A percentile compares a stretch with the other conserved stretches of the same genome.
Evolutionary conservation across 805 yeast genomes (phyloP).

Genomic region (Candida sanyiensis): DNA sequence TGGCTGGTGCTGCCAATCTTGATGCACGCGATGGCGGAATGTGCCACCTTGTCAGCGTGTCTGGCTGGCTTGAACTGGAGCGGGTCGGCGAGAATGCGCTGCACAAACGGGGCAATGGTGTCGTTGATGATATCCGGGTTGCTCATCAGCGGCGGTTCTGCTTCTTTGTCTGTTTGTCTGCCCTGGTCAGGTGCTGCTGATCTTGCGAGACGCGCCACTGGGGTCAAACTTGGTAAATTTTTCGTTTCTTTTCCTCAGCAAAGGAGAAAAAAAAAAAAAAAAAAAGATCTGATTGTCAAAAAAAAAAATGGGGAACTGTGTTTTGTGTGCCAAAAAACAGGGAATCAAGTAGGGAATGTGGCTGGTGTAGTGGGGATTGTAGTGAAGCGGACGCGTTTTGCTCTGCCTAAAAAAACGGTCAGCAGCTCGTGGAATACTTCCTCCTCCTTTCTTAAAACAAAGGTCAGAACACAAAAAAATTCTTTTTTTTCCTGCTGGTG

Average conservation of each 20-base stretch:
- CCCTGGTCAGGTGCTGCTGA: not conserved
- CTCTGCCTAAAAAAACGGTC: too few relatives aligned
- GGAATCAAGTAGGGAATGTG: too few relatives aligned
- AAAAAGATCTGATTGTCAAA: too few relatives aligned
- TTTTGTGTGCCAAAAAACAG: too few relatives aligned
- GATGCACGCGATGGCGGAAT: constrained; percentile 46
- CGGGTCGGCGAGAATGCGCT: constrained; percentile 56
- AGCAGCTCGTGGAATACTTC: too few relatives aligned
- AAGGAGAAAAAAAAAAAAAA: not conserved
- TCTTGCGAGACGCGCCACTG: too few relatives aligned
- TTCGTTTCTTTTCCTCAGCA: not conserved
- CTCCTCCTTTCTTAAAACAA: not conserved
- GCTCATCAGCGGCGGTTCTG: constrained; percentile 16
- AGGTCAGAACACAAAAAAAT: not conserved
- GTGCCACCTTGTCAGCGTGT: constrained; percentile 41
- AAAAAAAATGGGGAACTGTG: too few relatives aligned
- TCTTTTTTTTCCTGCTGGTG: not conserved
- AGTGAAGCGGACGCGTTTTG: too few relatives aligned
- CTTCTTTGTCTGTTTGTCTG: not conserved
- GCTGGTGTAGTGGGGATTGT: too few relatives aligned
- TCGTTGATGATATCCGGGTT: constrained; percentile 26
- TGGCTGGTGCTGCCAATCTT: constrained; percentile 19
- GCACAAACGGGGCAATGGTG: constrained; percentile 50
- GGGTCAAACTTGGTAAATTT: too few relatives aligned
- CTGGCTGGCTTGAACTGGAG: constrained; percentile 58